phyloP scores from a whole-genome alignment of 768 basidiomycete genomes.

The Trametes maxima region DNA sequence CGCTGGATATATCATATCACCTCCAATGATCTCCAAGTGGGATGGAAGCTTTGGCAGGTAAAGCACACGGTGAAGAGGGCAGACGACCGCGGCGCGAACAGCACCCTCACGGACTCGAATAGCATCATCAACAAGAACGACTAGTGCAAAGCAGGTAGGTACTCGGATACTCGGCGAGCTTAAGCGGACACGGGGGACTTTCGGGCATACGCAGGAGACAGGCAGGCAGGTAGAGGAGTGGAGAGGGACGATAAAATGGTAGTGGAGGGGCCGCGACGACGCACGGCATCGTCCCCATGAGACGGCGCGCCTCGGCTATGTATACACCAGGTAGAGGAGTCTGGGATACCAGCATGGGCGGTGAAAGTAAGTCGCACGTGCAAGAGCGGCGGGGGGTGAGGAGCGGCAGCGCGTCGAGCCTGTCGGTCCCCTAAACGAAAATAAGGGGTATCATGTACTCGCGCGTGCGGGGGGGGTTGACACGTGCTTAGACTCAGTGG shows the following conservation, averaged over 20 bases:
- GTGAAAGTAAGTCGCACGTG: neutral
- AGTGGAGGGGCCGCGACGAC: slow-evolving; percentile 8
- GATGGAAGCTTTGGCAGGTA: too few species aligned
- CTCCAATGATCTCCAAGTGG: too few species aligned
- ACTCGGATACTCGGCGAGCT: neutral
- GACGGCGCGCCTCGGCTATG: slow-evolving; percentile 12
- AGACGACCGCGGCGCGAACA: neutral
- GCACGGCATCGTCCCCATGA: slow-evolving; percentile 11
- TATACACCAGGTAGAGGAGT: neutral
- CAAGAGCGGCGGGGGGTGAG: neutral
- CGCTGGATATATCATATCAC: too few species aligned
- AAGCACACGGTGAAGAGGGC: too few species aligned
- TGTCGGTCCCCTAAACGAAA: slow-evolving; percentile 1
- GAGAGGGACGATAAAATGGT: neutral
- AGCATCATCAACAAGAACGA: slow-evolving; percentile 1
- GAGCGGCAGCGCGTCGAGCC: slow-evolving; percentile 11
- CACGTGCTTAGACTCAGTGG: slow-evolving; percentile 12
- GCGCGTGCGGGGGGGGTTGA: neutral
- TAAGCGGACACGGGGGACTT: neutral
- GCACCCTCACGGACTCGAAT: neutral
- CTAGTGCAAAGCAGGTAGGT: neutral
- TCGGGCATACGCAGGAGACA: neutral
- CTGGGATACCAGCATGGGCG: slow-evolving; percentile 13
- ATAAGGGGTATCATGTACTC: slow-evolving; percentile 11
- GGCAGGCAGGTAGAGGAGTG: neutral